Base-by-base conservation (phyloP, 73 alveolate genomes). In the Stentor roeselii region DNA sequence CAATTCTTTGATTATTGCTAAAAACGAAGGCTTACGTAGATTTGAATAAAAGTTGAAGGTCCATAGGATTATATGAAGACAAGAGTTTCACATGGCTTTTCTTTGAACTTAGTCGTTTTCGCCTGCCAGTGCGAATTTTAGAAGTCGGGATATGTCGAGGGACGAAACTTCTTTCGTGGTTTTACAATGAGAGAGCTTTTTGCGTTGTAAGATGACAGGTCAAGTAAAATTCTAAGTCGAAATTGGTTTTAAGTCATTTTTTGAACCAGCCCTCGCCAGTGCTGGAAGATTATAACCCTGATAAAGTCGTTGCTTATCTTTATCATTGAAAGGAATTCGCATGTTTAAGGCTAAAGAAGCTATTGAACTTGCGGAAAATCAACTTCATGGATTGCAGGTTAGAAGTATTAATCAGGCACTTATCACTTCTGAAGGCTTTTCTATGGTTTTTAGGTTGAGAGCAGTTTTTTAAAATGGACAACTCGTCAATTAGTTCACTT, bases 11-110 rank as follows among this genome's bases (percentile, higher is more conserved):
- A n/a, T n/a, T n/a, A n/a, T n/a, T n/a, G n/a, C n/a, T n/a, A n/a
- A n/a, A n/a, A n/a, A n/a, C n/a, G n/a, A n/a, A n/a, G n/a, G n/a
- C n/a, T n/a, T n/a, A n/a, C n/a, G n/a, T n/a, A n/a, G n/a, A n/a
- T n/a, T n/a, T n/a, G n/a, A n/a, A n/a, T n/a, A n/a, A n/a, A n/a
- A n/a, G n/a, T n/a, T n/a, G n/a, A n/a, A n/a, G n/a, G n/a, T n/a
- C n/a, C n/a, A n/a, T n/a, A n/a, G n/a, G n/a, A n/a, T n/a, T n/a
- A 50, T 50, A 67, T 67, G 80, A 67, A 67, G 80, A 67, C 34
- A 21, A 2, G n/a, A 21, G 0, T 0, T 67, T 27, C 2, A 32
- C n/a, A 32, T 67, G 80, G 80, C 80, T 67, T 30, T 67, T 67
- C 21, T 30, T 40, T 67, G 37, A 21, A 21, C 14, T 67, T 1